Evolutionary conservation across 2,329 filamentous ascomycete species (phyloP).

Genomic region (Catunica adiposa): DNA sequence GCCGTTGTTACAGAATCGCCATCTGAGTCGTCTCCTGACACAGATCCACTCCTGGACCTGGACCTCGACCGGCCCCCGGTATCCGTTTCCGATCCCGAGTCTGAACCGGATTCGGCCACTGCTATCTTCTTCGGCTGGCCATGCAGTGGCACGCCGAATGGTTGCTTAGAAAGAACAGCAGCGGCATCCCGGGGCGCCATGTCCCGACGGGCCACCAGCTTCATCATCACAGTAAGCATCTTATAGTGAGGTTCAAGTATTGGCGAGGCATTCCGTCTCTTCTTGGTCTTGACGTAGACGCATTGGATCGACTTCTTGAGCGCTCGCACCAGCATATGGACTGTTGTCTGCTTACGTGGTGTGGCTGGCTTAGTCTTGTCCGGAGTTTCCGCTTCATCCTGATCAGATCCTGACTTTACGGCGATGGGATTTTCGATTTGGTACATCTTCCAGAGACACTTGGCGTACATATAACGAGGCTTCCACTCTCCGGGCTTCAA

Average conservation of each 20-base stretch:
- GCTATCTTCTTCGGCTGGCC: slow-evolving; percentile 21
- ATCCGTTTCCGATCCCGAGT: slow-evolving; percentile 17
- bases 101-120: slow-evolving; percentile 20
- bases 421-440: slow-evolving; percentile 25
- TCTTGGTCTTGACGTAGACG: slow-evolving; percentile 35
- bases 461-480: slow-evolving; percentile 44
- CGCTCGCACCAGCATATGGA: slow-evolving; percentile 29
- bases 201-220: slow-evolving; percentile 48
- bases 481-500: slow-evolving; percentile 41
- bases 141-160: slow-evolving; percentile 27
- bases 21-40: slow-evolving; percentile 11
- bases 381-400: not conserved
- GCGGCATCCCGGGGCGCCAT: slow-evolving; percentile 32
- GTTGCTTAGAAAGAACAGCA: slow-evolving; percentile 38
- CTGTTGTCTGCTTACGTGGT: slow-evolving; percentile 19
- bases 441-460: slow-evolving; percentile 49
- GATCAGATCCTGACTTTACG: not conserved
- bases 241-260: slow-evolving; percentile 89
- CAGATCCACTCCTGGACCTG: not conserved
- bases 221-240: slow-evolving; percentile 65
- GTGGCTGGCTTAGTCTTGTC: not conserved
- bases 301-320: slow-evolving; percentile 36
- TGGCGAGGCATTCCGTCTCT: slow-evolving; percentile 46
- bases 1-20: not conserved
- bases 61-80: slow-evolving; percentile 16